Percentiles rank a stretch among this genome's conserved stretches.
Conservation (phyloP, 768 basidiomycete species). For the Artomyces pyxidatus region DNA sequence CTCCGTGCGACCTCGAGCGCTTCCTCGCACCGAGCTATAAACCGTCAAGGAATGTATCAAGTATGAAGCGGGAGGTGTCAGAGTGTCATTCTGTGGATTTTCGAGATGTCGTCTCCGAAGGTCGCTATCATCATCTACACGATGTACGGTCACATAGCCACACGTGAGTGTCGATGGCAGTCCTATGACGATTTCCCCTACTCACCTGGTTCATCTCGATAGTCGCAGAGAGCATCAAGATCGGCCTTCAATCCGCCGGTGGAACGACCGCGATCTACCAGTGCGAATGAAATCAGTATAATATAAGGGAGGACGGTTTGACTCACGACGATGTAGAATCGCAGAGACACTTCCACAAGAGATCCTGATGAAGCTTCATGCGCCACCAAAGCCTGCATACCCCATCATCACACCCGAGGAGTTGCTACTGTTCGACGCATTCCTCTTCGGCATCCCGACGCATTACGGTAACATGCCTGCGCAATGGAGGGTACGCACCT, state of each 20-base stretch:
- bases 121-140: conserved; percentile 71
- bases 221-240: conserved; percentile 55
- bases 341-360: conserved; percentile 71
- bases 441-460: conserved; percentile 71
- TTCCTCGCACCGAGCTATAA: too few relatives aligned
- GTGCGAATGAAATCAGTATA: too few relatives aligned
- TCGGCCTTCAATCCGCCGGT: conserved; percentile 33
- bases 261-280: conserved; percentile 43
- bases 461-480: conserved; percentile 78
- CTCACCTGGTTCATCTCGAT: conserved; percentile 1
- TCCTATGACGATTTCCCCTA: background rate
- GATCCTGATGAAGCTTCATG: conserved; percentile 60
- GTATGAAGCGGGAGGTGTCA: too few relatives aligned
- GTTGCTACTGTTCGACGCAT: conserved; percentile 62
- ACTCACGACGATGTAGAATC: conserved; percentile 37
- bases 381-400: conserved; percentile 64
- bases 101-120: too few relatives aligned
- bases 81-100: too few relatives aligned
- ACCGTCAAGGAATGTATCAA: too few relatives aligned
- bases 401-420: conserved; percentile 54
- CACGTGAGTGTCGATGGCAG: conserved; percentile 41
- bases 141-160: conserved; percentile 68
- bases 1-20: too few relatives aligned
- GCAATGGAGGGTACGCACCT: conserved; percentile 59
- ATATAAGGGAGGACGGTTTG: background rate